Base-by-base conservation (phyloP, 805 yeast genomes). In the Teunomyces atbi region DNA sequence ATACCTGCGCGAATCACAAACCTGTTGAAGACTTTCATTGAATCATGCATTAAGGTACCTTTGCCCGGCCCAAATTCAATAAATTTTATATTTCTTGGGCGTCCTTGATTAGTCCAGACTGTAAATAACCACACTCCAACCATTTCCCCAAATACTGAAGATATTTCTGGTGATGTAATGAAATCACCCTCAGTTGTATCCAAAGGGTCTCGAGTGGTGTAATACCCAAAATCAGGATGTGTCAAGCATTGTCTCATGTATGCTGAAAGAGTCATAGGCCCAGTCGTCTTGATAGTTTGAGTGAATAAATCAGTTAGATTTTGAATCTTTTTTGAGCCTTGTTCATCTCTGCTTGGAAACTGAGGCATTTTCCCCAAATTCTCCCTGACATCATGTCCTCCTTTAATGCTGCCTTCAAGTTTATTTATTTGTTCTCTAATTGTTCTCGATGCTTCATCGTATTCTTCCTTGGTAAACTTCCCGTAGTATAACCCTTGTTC, bases 31-130 rank as follows among this genome's bases (percentile, higher is more conserved):
- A 76, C 66, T 10, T 62, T 62, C 50, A 88, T 59, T 39, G 79
- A 66, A 58, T 89, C 96, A 55, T 69, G 68, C 83, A 86, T 82
- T 53, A 89, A 66, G 0, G 96, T 86, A 1, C 96, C 96, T 54
- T 77, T 74, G 4, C 96, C 96, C 0, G 96, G 96, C 0, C 96
- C 96, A 62, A 87, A 81, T 62, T 89, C 96, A 6, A 86, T 70
- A 8, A 89, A 58, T 43, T 83, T 67, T 20, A 84, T 64, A 10
- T 60, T 57, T n/a, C 55, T 33, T 0, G 87, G 83, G 37, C 61
- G 69, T 21, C 77, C 73, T 53, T 84, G 91, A 1, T 69, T 60
- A 28, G 76, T 49, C 87, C 90, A 86, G 8, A 66, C 61, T 10
- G 78, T 68, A 49, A 69, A 79, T 47, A 74, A 69, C 89, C 95